These are phyloP conservation scores for Pycnococcus provasolii DNA, from an alignment of 139 green algal species.

Conservation along the genomic window DNA sequence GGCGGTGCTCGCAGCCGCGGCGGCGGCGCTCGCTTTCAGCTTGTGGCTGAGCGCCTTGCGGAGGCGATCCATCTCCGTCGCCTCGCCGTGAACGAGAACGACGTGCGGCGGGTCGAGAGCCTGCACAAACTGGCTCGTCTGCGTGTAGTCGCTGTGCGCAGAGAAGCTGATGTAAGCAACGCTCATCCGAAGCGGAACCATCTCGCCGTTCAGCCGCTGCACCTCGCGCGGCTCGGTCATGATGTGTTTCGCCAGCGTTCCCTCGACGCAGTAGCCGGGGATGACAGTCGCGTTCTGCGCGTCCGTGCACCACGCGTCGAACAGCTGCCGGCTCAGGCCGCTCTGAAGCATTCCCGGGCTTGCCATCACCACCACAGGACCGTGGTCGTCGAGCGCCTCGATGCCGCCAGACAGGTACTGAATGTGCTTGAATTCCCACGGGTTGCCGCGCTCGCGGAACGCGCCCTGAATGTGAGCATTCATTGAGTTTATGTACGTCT, in stretches of 20 bases:
- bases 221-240: slow-evolving; percentile 62
- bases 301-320: slow-evolving; percentile 90
- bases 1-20: no score
- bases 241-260: slow-evolving; percentile 87
- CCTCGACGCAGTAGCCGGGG: slow-evolving; percentile 90
- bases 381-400: slow-evolving; percentile 57
- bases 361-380: slow-evolving; percentile 89
- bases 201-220: slow-evolving; percentile 24
- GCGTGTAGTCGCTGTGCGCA: slow-evolving; percentile 92
- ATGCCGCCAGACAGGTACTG: slow-evolving; percentile 52
- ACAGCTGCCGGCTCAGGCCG: slow-evolving; percentile 58
- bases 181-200: slow-evolving; percentile 63
- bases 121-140: slow-evolving; percentile 87
- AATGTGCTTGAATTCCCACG: slow-evolving; percentile 92
- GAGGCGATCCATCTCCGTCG: slow-evolving; percentile 68
- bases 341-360: slow-evolving; percentile 83
- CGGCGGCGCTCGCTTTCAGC: no score
- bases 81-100: slow-evolving; percentile 92
- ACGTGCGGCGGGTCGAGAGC: slow-evolving; percentile 68
- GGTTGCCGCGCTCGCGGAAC: slow-evolving; percentile 71
- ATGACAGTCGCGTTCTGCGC: slow-evolving; percentile 84
- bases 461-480: slow-evolving; percentile 82
- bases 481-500: slow-evolving; percentile 95
- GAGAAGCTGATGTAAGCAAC: slow-evolving; percentile 95
- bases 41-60: slow-evolving; percentile 43